These are phyloP conservation scores for Phlebiopsis flavidoalba DNA, from an alignment of 768 basidiomycete genomes.

Conservation along the genomic window DNA sequence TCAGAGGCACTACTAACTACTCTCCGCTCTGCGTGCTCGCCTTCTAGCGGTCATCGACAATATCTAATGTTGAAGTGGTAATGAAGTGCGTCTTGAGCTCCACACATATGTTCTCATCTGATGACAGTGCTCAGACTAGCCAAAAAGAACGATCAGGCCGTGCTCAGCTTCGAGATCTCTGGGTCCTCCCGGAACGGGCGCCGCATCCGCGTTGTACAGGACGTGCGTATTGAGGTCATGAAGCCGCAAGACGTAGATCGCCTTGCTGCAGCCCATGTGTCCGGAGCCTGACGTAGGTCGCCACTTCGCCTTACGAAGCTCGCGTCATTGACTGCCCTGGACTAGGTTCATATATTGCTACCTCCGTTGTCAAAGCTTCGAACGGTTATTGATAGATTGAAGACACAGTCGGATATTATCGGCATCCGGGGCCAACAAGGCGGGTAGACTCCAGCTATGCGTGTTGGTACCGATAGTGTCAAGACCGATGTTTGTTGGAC, in stretches of 20 bases:
- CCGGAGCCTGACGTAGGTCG: conserved; percentile 75
- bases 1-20: conserved; percentile 73
- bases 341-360: conserved; percentile 70
- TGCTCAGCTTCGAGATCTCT: conserved; percentile 72
- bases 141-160: conserved; percentile 78
- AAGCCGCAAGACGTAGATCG: conserved; percentile 66
- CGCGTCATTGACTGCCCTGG: neutral
- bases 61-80: conserved; percentile 57
- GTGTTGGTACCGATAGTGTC: conserved; percentile 69
- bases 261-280: conserved; percentile 75
- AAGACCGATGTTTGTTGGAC: conserved; percentile 78
- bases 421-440: conserved; percentile 64
- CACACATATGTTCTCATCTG: neutral
- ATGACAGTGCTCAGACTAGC: conserved; percentile 39
- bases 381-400: conserved; percentile 72
- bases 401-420: conserved; percentile 61
- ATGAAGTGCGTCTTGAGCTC: conserved; percentile 42
- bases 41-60: conserved; percentile 33
- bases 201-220: conserved; percentile 64
- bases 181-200: conserved; percentile 61
- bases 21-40: conserved; percentile 46
- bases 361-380: conserved; percentile 73
- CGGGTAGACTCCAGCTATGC: conserved; percentile 47
- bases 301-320: neutral
- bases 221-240: conserved; percentile 80